phyloP scores from a whole-genome alignment of 2,329 filamentous ascomycete genomes.

The Aureobasidium sp. region DNA sequence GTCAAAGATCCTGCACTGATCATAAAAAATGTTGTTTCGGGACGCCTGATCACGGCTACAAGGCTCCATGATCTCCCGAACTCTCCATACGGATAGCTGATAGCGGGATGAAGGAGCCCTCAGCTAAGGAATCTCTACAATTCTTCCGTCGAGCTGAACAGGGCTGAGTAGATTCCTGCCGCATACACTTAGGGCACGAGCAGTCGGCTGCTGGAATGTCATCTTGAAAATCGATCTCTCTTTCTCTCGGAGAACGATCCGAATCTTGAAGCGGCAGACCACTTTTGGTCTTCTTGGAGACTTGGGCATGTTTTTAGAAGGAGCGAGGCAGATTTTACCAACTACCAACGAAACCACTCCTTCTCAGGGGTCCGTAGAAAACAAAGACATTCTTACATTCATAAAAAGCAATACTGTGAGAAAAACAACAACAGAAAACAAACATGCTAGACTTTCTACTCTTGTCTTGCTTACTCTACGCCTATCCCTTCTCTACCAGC shows the following conservation, averaged over 20 bases:
- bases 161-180: neutral
- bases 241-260: neutral
- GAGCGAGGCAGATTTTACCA: too few species aligned
- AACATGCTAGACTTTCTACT: neutral
- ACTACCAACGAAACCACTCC: too few species aligned
- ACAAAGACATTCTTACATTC: neutral
- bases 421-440: neutral
- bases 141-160: conserved; percentile 5
- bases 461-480: neutral
- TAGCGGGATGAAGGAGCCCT: neutral
- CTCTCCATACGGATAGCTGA: neutral
- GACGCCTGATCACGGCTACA: neutral
- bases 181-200: neutral
- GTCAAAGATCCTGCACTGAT: neutral
- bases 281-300: neutral
- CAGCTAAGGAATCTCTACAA: neutral
- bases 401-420: neutral
- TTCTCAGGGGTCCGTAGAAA: too few species aligned
- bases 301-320: too few species aligned
- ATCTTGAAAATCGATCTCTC: neutral
- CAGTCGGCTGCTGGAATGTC: neutral
- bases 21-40: neutral
- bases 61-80: neutral
- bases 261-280: neutral
- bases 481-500: neutral